Percentiles rank a stretch among this genome's conserved stretches.
Conservation (phyloP, 2,329 filamentous ascomycete species). For the Tolypocladium paradoxum region DNA sequence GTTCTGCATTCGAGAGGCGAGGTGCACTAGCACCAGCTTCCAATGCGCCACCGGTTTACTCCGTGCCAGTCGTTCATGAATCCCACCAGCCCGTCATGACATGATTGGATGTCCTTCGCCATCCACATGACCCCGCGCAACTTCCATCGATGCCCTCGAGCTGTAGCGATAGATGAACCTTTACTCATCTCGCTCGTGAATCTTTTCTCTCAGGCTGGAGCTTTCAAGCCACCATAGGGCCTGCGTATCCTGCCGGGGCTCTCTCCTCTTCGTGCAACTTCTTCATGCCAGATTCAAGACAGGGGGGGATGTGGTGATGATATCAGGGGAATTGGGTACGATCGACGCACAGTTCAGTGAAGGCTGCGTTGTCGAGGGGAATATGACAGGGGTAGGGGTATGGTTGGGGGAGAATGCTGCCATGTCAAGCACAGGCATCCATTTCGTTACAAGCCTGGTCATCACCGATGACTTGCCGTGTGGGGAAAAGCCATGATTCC, state of each 20-base stretch:
- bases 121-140: slow-evolving; percentile 4
- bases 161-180: slow-evolving; percentile 1
- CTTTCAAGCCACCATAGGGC: slow-evolving; percentile 55
- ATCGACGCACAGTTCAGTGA: slow-evolving; percentile 12
- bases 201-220: slow-evolving; percentile 41
- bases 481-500: background rate
- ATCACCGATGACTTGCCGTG: background rate
- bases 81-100: slow-evolving; percentile 2
- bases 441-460: background rate
- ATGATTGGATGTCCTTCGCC: slow-evolving; percentile 3
- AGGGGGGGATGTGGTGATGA: slow-evolving; percentile 17
- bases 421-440: background rate
- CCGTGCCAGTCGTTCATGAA: slow-evolving; percentile 4
- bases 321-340: slow-evolving; percentile 16
- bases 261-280: slow-evolving; percentile 21
- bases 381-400: slow-evolving; percentile 4
- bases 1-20: slow-evolving; percentile 4
- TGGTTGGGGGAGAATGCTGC: slow-evolving; percentile 3
- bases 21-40: slow-evolving; percentile 15
- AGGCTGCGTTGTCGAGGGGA: slow-evolving; percentile 12
- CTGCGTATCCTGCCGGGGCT: slow-evolving; percentile 20
- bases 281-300: slow-evolving; percentile 26
- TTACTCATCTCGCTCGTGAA: slow-evolving; percentile 13
- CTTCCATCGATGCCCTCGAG: slow-evolving; percentile 9
- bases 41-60: slow-evolving; percentile 2